Conservation (phyloP, 345 rosid genomes). For the Corchorus capsularis region DNA sequence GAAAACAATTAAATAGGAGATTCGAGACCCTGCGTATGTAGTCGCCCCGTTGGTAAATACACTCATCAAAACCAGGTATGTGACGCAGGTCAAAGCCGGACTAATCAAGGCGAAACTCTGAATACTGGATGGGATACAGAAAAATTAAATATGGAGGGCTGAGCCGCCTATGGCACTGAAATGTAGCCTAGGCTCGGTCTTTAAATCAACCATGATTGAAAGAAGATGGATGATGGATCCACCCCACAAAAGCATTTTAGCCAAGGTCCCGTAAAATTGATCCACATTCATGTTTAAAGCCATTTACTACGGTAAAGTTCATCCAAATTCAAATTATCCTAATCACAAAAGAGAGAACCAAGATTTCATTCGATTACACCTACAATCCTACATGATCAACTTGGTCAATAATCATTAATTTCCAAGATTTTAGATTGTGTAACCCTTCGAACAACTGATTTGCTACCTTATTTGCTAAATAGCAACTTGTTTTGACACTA, state of each 20-base stretch:
- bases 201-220: background rate
- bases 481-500: slow-evolving; percentile 6
- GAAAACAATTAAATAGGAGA: background rate
- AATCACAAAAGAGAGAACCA: slow-evolving; percentile 1
- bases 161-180: slow-evolving; percentile 3
- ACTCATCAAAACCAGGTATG: no score
- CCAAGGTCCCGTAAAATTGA: background rate
- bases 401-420: slow-evolving; percentile 12
- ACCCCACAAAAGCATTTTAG: background rate
- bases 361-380: slow-evolving; percentile 1
- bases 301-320: background rate
- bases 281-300: background rate
- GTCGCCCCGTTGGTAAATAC: no score
- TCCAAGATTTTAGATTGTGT: background rate
- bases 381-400: background rate
- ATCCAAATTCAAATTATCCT: background rate
- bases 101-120: no score
- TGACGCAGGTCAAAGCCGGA: no score
- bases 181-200: background rate
- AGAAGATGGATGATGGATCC: background rate
- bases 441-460: background rate
- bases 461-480: no score
- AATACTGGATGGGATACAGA: no score
- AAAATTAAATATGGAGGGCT: background rate
- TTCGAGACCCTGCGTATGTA: no score